Evolutionary conservation across 441 rosid species (phyloP), one percentile per base, ranked within the genome.

Genomic region (Gossypium schwendimanii): DNA sequence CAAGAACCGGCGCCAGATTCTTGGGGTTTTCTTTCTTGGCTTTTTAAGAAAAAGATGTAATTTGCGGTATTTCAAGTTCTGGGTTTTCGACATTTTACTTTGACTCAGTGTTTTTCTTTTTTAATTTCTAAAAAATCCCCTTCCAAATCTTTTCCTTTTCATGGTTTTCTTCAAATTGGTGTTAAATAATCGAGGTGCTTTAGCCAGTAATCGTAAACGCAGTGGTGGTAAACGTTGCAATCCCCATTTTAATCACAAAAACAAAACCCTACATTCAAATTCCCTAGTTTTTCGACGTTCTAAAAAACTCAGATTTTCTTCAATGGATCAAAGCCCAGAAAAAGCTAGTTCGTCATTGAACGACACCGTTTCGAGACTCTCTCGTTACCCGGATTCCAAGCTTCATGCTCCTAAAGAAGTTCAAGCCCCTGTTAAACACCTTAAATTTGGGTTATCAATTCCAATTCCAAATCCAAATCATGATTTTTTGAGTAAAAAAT

Each of bases 171-270:
- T 58, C 72, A 60, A 70, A 50, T 85, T 83, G 85, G 65, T 72
- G 50, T 45, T 15, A 31, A 31, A 1, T 31, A 0, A 0, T n/a
- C 54, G 63, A 91, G 96, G 91, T 59, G 97, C 86, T 64, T 74
- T 89, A 63, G 76, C 91, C 6, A 80, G 78, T 76, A 80, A 81
- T 57, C 84, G 92, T 26, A 89, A 91, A 85, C 92, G 92, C 18
- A 85, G 85, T 14, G 85, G 86, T 20, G 85, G 82, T 45, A 89
- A 87, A 78, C 73, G 69, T 39, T 73, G 73, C 52, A 80, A 74
- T 77, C 72, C 66, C 69, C 78, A 58, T 79, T 49, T 70, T 52
- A 39, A 75, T 62, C 83, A 75, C 28, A 78, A 68, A 57, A 58
- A 9, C 45, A 76, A 72, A 58, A 23, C 23, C 18, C 76, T 76